Evolutionary conservation across 2,329 filamentous ascomycete genomes (phyloP).

Genomic region (Colletotrichum orchidophilum): DNA sequence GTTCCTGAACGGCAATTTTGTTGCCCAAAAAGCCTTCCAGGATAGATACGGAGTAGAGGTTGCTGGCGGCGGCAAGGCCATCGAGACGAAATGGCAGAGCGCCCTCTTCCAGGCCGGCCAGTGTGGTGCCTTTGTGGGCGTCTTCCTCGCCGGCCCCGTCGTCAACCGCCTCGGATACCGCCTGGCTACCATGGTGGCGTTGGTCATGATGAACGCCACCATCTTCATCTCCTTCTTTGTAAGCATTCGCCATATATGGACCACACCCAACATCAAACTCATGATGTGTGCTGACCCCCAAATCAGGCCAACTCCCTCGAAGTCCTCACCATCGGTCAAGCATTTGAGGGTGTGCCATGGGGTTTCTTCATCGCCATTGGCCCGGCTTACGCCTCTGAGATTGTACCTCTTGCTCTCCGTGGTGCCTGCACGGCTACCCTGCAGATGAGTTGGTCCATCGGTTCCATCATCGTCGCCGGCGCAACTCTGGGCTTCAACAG

Average conservation of each 20-base stretch:
- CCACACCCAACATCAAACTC: rapidly evolving
- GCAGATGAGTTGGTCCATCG: conserved; percentile 73
- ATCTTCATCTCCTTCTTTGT: conserved; percentile 59
- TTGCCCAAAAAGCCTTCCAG: conserved; percentile 52
- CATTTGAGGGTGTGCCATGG: conserved; percentile 69
- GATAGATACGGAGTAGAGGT: conserved; percentile 46
- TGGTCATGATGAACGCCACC: conserved; percentile 43
- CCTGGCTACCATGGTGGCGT: conserved; percentile 45
- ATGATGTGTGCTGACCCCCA: conserved; percentile 29
- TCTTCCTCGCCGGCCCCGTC: conserved; percentile 48
- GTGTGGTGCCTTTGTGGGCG: conserved; percentile 47
- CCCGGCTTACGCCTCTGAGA: conserved; percentile 68
- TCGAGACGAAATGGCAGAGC: conserved; percentile 53
- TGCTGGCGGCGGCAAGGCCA: conserved; percentile 35
- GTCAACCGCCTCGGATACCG: conserved; percentile 49
- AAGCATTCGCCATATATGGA: conserved; percentile 51
- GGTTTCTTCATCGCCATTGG: conserved; percentile 71
- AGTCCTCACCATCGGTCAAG: conserved; percentile 59
- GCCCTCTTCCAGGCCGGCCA: conserved; percentile 46
- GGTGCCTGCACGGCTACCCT: conserved; percentile 67
- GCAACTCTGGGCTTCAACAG: conserved; percentile 63
- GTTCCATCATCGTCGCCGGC: conserved; percentile 66
- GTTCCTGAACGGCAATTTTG: conserved; percentile 57
- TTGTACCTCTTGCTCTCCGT: conserved; percentile 65
- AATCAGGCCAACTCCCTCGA: conserved; percentile 46